Evolutionary conservation across 192 early-diverging fungal genomes (phyloP).

Genomic region (Entomortierella lignicola): DNA sequence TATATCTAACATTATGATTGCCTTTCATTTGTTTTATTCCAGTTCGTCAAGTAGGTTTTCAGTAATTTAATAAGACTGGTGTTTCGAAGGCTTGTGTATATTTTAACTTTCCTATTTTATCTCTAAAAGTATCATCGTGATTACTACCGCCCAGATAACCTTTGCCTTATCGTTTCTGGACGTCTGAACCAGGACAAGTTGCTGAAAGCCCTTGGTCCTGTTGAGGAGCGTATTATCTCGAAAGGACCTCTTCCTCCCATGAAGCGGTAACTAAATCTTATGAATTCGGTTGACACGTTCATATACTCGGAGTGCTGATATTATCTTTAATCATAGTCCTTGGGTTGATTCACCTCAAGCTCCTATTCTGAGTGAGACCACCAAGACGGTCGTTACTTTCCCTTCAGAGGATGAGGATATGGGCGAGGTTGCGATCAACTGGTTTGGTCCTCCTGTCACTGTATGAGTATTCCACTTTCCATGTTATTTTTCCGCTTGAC

Average conservation of each 20-base stretch:
- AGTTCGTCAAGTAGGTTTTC: slow-evolving; percentile 51
- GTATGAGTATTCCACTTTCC: slow-evolving; percentile 52
- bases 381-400: slow-evolving; percentile 63
- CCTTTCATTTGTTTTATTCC: not conserved
- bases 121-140: slow-evolving; percentile 65
- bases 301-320: not conserved
- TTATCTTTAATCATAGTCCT: slow-evolving; percentile 37
- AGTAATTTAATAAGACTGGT: no score
- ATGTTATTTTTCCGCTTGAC: slow-evolving; percentile 16
- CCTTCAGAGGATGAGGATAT: slow-evolving; percentile 72
- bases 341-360: slow-evolving; percentile 66
- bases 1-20: not conserved
- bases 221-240: slow-evolving; percentile 63
- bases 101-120: no score
- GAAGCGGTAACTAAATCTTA: slow-evolving; percentile 45
- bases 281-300: no score
- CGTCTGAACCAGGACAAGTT: slow-evolving; percentile 57
- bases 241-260: slow-evolving; percentile 61
- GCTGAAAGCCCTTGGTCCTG: slow-evolving; percentile 56
- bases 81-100: no score
- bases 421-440: slow-evolving; percentile 64
- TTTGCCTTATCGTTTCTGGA: slow-evolving; percentile 69
- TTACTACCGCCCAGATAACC: slow-evolving; percentile 72
- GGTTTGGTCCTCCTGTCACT: slow-evolving; percentile 64
- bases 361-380: slow-evolving; percentile 54